A percentile compares a stretch with the other conserved stretches of the same genome.
Evolutionary conservation across 164 flowering plant genomes (phyloP).

Genomic region (Paratinospora sagittata): DNA sequence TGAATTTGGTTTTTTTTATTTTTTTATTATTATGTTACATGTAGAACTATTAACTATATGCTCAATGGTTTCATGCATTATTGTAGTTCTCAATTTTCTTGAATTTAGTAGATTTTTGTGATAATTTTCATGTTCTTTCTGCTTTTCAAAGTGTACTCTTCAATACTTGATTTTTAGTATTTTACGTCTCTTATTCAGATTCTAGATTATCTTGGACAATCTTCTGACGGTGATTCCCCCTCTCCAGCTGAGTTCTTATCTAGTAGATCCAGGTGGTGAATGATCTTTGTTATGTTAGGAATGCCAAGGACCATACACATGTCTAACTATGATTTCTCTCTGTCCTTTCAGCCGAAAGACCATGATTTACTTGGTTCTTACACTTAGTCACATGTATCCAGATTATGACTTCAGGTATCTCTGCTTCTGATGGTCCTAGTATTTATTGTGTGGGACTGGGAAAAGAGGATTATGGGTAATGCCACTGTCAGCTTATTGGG

Average conservation of each 20-base stretch:
- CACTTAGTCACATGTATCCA: slow-evolving; percentile 88
- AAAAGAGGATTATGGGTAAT: slow-evolving; percentile 92
- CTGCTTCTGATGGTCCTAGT: slow-evolving; percentile 19
- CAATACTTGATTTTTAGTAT: neutral
- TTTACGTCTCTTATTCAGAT: slow-evolving; percentile 37
- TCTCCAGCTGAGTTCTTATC: slow-evolving; percentile 58
- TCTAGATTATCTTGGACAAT: slow-evolving; percentile 77
- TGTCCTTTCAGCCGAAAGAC: slow-evolving; percentile 79
- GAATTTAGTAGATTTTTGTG: no score
- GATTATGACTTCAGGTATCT: slow-evolving; percentile 98
- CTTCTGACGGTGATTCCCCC: slow-evolving; percentile 67
- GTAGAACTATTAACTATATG: no score
- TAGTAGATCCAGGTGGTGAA: slow-evolving; percentile 68
- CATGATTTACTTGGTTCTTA: slow-evolving; percentile 78
- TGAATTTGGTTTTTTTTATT: no score
- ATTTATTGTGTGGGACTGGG: slow-evolving; percentile 1
- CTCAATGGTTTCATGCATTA: no score
- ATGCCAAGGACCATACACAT: slow-evolving; percentile 1
- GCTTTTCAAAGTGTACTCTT: neutral
- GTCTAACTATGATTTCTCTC: slow-evolving; percentile 15
- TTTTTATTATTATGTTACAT: no score
- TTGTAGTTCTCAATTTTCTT: no score
- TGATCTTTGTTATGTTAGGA: slow-evolving; percentile 5
- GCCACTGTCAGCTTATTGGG: slow-evolving; percentile 89
- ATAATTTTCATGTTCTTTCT: no score